Conservation (phyloP, 768 basidiomycete species). For the button mushroom (Agaricus bisporus) region DNA sequence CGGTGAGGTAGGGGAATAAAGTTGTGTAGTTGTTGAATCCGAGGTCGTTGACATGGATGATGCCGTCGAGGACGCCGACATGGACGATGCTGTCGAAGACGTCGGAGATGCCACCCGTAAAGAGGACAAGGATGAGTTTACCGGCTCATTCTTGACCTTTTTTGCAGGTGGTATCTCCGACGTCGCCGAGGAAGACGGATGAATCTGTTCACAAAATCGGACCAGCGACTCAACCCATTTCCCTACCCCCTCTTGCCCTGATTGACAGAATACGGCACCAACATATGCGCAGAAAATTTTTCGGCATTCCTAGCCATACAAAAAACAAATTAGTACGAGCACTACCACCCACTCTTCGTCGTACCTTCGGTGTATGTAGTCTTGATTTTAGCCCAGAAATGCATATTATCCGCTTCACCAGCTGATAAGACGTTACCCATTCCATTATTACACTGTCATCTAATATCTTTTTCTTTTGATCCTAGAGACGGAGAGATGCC, state of each 20-base stretch:
- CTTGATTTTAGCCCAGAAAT: slow-evolving; percentile 24
- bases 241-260: slow-evolving; percentile 44
- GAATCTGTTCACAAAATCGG: slow-evolving; percentile 16
- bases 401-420: slow-evolving; percentile 44
- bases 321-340: slow-evolving; percentile 9
- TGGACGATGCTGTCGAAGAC: background rate
- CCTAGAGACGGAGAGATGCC: slow-evolving; percentile 13
- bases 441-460: slow-evolving; percentile 36
- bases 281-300: slow-evolving; percentile 61
- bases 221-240: slow-evolving; percentile 50
- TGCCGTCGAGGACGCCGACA: slow-evolving; percentile 3
- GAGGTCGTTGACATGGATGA: background rate
- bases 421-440: slow-evolving; percentile 43
- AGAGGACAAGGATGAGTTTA: slow-evolving; percentile 20
- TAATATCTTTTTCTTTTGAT: slow-evolving; percentile 28
- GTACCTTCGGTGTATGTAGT: slow-evolving; percentile 36
- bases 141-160: slow-evolving; percentile 33
- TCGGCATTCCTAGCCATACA: slow-evolving; percentile 41
- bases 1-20: slow-evolving; percentile 16
- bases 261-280: slow-evolving; percentile 54
- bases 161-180: slow-evolving; percentile 30
- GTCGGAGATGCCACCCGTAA: slow-evolving; percentile 24
- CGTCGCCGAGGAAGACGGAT: slow-evolving; percentile 13
- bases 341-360: slow-evolving; percentile 14
- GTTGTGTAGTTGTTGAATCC: slow-evolving; percentile 13